A percentile compares a stretch with the other conserved stretches of the same genome.
Conservation (phyloP, 1,284 basidiomycete genomes). For the Papiliotrema fonsecae region DNA sequence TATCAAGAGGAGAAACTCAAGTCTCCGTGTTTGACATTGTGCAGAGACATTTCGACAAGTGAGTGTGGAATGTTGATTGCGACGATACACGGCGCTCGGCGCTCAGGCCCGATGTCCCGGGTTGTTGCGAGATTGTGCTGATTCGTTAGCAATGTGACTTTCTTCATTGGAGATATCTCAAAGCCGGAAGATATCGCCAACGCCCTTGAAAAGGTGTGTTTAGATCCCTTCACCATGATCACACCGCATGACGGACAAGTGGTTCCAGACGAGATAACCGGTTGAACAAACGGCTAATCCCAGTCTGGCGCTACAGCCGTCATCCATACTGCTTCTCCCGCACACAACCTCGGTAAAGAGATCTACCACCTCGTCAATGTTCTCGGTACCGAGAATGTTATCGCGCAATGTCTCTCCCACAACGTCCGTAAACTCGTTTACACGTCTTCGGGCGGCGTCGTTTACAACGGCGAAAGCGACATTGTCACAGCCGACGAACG, state of each 20-base stretch:
- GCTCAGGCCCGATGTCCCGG: too few relatives aligned
- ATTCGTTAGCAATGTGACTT: constrained; percentile 62
- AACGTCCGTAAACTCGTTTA: constrained; percentile 85
- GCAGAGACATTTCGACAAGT: constrained; percentile 67
- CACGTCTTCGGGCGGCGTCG: constrained; percentile 89
- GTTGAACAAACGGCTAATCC: too few relatives aligned
- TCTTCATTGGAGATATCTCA: constrained; percentile 80
- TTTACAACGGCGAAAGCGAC: constrained; percentile 74
- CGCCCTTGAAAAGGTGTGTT: constrained; percentile 66
- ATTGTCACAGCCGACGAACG: constrained; percentile 88
- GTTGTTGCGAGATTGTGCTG: constrained; percentile 8
- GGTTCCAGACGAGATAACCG: too few relatives aligned
- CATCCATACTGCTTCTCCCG: constrained; percentile 93
- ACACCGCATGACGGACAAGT: too few relatives aligned
- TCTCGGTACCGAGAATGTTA: constrained; percentile 78
- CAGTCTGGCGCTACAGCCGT: constrained; percentile 78
- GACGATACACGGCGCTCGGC: background rate
- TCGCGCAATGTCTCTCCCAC: constrained; percentile 53
- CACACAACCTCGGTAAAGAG: constrained; percentile 62
- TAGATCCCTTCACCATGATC: background rate
- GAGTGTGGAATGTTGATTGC: constrained; percentile 12
- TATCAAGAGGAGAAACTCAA: constrained; percentile 66
- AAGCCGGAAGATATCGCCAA: constrained; percentile 65
- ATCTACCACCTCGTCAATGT: constrained; percentile 94
- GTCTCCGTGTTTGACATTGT: constrained; percentile 86